Conservation (phyloP, 2,329 filamentous ascomycete species). For the Ceratocystis smalleyi region DNA sequence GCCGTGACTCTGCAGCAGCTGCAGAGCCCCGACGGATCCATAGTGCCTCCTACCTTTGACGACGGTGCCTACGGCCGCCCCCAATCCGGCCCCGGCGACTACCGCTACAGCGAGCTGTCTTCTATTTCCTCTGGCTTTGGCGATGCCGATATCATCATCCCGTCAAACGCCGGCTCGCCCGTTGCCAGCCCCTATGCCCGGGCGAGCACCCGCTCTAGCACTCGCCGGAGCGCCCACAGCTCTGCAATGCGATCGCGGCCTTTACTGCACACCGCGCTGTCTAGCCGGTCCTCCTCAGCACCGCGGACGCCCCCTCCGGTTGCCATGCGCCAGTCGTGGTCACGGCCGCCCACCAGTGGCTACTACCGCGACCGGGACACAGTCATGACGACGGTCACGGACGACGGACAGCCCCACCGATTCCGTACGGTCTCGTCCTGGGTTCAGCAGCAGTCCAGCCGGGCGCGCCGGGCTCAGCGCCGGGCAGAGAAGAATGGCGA, state of each 20-base stretch:
- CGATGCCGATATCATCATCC: slow-evolving; percentile 42
- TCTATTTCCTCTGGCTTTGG: slow-evolving; percentile 51
- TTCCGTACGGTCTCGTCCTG: slow-evolving; percentile 47
- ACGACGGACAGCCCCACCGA: slow-evolving; percentile 35
- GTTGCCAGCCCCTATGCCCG: slow-evolving; percentile 16
- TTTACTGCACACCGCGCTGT: not conserved
- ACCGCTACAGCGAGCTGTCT: slow-evolving; percentile 28
- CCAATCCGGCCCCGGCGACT: slow-evolving; percentile 2
- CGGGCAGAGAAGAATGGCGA: slow-evolving; percentile 22
- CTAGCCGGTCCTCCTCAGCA: not conserved
- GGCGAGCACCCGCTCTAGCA: slow-evolving; percentile 13
- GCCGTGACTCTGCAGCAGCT: not conserved
- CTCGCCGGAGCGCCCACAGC: not conserved
- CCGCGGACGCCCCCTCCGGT: slow-evolving; percentile 6
- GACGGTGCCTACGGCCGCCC: not conserved
- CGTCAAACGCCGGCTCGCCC: slow-evolving; percentile 21
- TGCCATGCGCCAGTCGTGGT: slow-evolving; percentile 13
- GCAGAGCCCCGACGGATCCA: not conserved
- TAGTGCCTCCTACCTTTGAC: not conserved
- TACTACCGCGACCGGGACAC: slow-evolving; percentile 30
- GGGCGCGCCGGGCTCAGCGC: slow-evolving; percentile 34
- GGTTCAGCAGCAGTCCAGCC: slow-evolving; percentile 48
- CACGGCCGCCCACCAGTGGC: slow-evolving; percentile 16
- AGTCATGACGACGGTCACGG: slow-evolving; percentile 36
- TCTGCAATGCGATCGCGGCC: slow-evolving; percentile 1